Evolutionary conservation across 2,329 filamentous ascomycete genomes (phyloP).

Genomic region (Didymella exigua): DNA sequence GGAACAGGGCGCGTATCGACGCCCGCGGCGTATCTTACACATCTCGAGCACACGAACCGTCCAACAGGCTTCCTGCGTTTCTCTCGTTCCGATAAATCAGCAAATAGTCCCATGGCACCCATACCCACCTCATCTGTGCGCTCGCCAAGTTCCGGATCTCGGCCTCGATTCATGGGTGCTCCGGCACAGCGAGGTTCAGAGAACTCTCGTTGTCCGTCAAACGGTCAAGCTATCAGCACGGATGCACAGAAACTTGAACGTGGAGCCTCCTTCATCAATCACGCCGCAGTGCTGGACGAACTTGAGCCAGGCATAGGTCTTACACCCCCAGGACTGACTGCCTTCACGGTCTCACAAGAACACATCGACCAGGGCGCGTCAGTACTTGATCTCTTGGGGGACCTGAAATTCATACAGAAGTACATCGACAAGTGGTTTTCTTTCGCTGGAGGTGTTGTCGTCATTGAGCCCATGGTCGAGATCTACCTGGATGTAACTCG

Average conservation of each 20-base stretch:
- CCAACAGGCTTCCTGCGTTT: neutral
- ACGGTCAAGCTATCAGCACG: neutral
- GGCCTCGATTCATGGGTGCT: neutral
- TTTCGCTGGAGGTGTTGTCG: conserved; percentile 38
- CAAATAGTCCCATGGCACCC: neutral
- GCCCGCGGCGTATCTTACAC: conserved; percentile 1
- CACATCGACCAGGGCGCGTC: conserved; percentile 37
- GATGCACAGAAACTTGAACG: conserved; percentile 20
- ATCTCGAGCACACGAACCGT: neutral
- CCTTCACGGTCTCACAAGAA: conserved; percentile 19
- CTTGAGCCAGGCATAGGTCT: conserved; percentile 37
- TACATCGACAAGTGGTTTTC: conserved; percentile 45
- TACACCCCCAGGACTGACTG: conserved; percentile 11
- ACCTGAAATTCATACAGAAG: conserved; percentile 32
- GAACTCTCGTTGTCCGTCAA: neutral
- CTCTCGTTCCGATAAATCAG: neutral
- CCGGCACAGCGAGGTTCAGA: neutral
- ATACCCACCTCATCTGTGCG: neutral
- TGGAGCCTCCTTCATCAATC: conserved; percentile 29
- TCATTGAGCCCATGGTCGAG: conserved; percentile 44
- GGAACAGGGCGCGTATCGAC: neutral
- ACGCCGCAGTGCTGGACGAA: conserved; percentile 37
- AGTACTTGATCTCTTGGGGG: conserved; percentile 35
- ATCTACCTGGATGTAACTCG: conserved; percentile 36
- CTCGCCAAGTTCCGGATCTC: neutral